Evolutionary conservation across 768 basidiomycete genomes (phyloP).

Genomic region (Pluteus cervinus): DNA sequence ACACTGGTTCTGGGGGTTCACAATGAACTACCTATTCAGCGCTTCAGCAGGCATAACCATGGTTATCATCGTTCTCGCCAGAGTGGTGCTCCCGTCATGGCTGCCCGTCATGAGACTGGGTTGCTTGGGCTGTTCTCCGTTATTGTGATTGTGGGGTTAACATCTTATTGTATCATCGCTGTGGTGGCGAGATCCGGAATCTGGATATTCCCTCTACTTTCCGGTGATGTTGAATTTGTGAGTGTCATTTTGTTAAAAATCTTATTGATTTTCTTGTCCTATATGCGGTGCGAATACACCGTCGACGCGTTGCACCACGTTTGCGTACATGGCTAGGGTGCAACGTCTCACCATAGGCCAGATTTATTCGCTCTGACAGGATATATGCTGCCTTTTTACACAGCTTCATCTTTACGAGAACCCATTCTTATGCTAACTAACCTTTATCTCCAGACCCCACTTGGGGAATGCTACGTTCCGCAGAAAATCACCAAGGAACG

Average conservation of each 20-base stretch:
- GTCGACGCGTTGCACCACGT: no score
- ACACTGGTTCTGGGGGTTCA: slow-evolving; percentile 94
- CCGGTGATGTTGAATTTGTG: slow-evolving; percentile 98
- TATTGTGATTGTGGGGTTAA: slow-evolving; percentile 86
- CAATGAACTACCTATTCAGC: slow-evolving; percentile 93
- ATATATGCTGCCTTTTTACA: no score
- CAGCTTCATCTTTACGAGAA: no score
- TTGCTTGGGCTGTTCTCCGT: slow-evolving; percentile 79
- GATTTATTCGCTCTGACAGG: no score
- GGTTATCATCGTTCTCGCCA: slow-evolving; percentile 91
- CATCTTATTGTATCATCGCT: slow-evolving; percentile 92
- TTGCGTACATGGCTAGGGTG: no score
- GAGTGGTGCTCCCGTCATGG: slow-evolving; percentile 99
- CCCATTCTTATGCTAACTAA: no score
- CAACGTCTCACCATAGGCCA: slow-evolving; percentile 46
- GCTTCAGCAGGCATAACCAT: slow-evolving; percentile 83
- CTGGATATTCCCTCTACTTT: slow-evolving; percentile 98
- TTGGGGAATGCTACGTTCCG: slow-evolving; percentile 94
- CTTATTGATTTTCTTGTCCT: slow-evolving; percentile 2
- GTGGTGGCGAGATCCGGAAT: slow-evolving; percentile 85
- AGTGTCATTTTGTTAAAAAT: slow-evolving; percentile 39
- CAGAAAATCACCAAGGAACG: slow-evolving; percentile 67
- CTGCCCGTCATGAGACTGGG: slow-evolving; percentile 88
- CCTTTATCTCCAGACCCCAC: no score
- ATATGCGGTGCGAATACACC: no score